phyloP scores from a whole-genome alignment of 192 early-diverging fungal genomes.

The Linnemannia exigua region DNA sequence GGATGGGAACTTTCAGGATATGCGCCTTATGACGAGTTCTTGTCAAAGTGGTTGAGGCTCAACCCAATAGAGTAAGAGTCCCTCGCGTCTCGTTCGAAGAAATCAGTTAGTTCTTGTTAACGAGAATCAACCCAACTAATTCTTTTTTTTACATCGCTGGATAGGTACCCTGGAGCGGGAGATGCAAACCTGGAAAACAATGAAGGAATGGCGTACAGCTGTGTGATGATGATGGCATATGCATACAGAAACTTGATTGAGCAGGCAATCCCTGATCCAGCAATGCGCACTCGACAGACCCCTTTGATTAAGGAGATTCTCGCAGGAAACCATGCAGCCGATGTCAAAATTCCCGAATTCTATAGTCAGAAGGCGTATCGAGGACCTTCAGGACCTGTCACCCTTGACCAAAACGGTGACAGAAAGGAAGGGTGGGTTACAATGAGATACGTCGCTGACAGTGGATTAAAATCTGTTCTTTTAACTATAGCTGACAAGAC shows the following conservation, averaged over 20 bases:
- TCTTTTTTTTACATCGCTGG: background rate
- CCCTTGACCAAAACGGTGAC: conserved; percentile 23
- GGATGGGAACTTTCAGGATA: conserved; percentile 58
- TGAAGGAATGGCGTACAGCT: conserved; percentile 64
- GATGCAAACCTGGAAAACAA: conserved; percentile 46
- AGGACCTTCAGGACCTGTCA: conserved; percentile 30
- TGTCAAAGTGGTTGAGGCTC: conserved; percentile 49
- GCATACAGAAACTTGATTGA: conserved; percentile 43
- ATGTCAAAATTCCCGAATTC: background rate
- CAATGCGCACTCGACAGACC: background rate
- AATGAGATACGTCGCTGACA: background rate
- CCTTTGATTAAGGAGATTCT: conserved; percentile 6
- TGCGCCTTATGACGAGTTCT: conserved; percentile 59
- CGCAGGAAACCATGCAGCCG: conserved; percentile 9
- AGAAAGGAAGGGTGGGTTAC: conserved; percentile 22
- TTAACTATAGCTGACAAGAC: background rate
- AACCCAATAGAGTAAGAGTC: conserved; percentile 52
- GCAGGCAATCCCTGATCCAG: background rate
- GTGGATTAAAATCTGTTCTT: background rate
- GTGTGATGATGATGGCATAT: conserved; percentile 62
- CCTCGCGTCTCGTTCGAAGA: background rate
- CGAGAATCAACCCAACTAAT: background rate
- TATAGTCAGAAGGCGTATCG: conserved; percentile 7
- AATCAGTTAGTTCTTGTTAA: background rate
- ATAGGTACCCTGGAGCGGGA: conserved; percentile 60